phyloP scores from a whole-genome alignment of 768 basidiomycete species.

The Xanthoconium purpureum region DNA sequence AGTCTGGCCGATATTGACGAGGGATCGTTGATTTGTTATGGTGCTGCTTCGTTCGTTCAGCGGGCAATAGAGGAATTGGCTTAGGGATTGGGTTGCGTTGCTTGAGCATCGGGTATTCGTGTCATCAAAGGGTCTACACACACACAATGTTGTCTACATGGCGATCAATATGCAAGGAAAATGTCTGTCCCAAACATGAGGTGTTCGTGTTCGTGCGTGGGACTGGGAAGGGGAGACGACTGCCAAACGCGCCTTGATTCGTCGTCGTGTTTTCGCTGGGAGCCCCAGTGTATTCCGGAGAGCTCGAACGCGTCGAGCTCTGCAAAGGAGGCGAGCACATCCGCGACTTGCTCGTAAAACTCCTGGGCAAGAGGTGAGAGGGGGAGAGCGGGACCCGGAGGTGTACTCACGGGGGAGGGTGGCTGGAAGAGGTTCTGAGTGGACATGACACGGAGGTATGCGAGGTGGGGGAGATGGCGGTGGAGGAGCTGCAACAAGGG shows the following conservation, averaged over 20 bases:
- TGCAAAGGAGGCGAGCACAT: slow-evolving; percentile 55
- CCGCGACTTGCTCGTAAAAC: slow-evolving; percentile 61
- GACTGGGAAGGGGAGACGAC: slow-evolving; percentile 43
- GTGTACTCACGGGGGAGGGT: slow-evolving; percentile 44
- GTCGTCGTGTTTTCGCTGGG: slow-evolving; percentile 43
- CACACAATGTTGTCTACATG: slow-evolving; percentile 14
- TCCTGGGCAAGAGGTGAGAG: slow-evolving; percentile 37
- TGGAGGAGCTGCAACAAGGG: slow-evolving; percentile 57
- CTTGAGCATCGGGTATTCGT: slow-evolving; percentile 16
- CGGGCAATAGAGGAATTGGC: slow-evolving; percentile 42
- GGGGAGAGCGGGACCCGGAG: not conserved
- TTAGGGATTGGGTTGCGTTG: slow-evolving; percentile 17
- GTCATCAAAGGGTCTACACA: slow-evolving; percentile 8
- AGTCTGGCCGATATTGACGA: slow-evolving; percentile 32
- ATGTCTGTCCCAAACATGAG: slow-evolving; percentile 30
- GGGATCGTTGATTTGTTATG: slow-evolving; percentile 44
- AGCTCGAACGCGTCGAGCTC: slow-evolving; percentile 67
- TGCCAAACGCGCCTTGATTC: slow-evolving; percentile 51
- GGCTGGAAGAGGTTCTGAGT: slow-evolving; percentile 49
- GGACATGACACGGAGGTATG: slow-evolving; percentile 64
- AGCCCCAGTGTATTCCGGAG: slow-evolving; percentile 73
- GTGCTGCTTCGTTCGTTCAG: slow-evolving; percentile 48
- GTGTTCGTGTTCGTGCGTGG: slow-evolving; percentile 27
- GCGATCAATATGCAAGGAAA: slow-evolving; percentile 29
- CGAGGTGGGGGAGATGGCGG: slow-evolving; percentile 54